Base-by-base conservation (phyloP, 345 rosid species). In the Pistacia vera region DNA sequence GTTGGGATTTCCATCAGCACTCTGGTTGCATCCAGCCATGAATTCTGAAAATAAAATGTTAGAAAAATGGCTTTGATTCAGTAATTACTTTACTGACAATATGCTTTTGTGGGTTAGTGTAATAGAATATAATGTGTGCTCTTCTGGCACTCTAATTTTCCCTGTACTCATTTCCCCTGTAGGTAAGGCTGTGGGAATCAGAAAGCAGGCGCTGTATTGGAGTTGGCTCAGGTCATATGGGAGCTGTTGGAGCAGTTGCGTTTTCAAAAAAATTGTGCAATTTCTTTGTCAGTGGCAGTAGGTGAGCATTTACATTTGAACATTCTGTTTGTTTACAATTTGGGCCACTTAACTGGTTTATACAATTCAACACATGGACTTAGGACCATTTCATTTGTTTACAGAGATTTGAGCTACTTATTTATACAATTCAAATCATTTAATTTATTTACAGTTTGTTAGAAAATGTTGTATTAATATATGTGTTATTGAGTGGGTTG, bases 121-220 rank as follows among this genome's bases (percentile, higher is more conserved):
- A 3, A 20, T 48, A 63, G 41, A 30, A 61, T 68, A 18, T 41
- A 41, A 41, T 41, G 44, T 41, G 44, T 41, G 5, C 46, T 41
- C 46, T 41, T 41, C 9, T 41, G 46, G 46, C 70, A 51, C 54
- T 75, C 57, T 69, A 44, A 69, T 22, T 61, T 48, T 52, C 57
- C 61, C 16, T 68, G 11, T 68, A 12, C 4, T 48, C 63, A 66
- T 71, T 77, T 77, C 75, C 70, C 70, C 18, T 85, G 60, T 75
- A 96, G 99, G 93, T 92, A 75, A 88, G 99, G 83, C 81, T 96
- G 68, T 96, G 99, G 98, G 92, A 92, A 16, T 78, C 93, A 75
- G 88, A 86, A 66, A 84, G 78, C 77, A 82, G 82, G 82, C 75
- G 85, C 73, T 96, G 99, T 78, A 75, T 96, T 80, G 98, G 98